Evolutionary conservation across 2,329 filamentous ascomycete species (phyloP).

Genomic region (Alternaria ethzedia): DNA sequence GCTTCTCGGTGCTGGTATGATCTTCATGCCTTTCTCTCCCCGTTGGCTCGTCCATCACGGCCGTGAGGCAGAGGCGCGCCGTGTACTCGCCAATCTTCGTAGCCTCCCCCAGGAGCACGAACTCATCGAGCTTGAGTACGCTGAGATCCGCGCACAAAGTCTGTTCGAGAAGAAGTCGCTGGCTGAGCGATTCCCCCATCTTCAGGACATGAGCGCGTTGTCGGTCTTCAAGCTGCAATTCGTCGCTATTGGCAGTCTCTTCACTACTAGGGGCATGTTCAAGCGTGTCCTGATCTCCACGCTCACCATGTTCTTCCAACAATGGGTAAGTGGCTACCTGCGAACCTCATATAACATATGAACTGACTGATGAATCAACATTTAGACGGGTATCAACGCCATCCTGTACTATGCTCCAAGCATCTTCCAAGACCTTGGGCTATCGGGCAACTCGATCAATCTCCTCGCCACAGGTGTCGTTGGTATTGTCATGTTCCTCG

Average conservation of each 20-base stretch:
- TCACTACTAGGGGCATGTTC: conserved; percentile 70
- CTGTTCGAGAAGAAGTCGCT: conserved; percentile 76
- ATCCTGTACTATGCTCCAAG: conserved; percentile 58
- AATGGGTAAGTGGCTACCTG: conserved; percentile 35
- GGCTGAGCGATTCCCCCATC: conserved; percentile 70
- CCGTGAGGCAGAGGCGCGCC: conserved; percentile 70
- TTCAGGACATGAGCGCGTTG: conserved; percentile 63
- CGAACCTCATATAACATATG: fast-evolving
- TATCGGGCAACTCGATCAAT: conserved; percentile 56
- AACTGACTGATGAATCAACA: neutral
- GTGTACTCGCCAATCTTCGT: conserved; percentile 68
- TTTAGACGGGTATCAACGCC: conserved; percentile 53
- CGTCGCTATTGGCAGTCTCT: conserved; percentile 68
- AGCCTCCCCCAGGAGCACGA: conserved; percentile 68
- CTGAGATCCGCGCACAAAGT: conserved; percentile 80
- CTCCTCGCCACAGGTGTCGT: conserved; percentile 74
- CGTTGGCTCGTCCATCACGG: conserved; percentile 75
- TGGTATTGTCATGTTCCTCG: conserved; percentile 71
- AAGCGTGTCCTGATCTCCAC: conserved; percentile 68
- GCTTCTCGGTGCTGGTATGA: conserved; percentile 71
- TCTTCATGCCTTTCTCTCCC: conserved; percentile 81
- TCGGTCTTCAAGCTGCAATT: conserved; percentile 66
- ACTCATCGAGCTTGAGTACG: conserved; percentile 74
- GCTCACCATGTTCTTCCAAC: conserved; percentile 47
- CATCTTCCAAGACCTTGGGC: conserved; percentile 57